Base-by-base conservation (phyloP, 257 asterid genomes). In the Lycium barbarum region DNA sequence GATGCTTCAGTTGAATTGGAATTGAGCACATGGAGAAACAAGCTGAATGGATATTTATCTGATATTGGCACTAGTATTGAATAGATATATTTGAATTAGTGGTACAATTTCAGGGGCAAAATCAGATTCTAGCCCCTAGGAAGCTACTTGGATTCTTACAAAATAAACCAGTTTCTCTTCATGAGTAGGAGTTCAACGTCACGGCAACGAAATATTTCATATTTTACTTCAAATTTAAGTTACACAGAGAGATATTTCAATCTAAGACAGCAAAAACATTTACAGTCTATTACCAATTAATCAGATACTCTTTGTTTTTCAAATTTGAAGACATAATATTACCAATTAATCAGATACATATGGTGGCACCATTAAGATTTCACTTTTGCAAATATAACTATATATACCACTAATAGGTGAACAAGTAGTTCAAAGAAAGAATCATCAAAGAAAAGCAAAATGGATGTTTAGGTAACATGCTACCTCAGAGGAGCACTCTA, bases 1-100 rank as follows among this genome's bases (percentile, higher is more conserved):
- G n/a, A 65, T 33, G 45, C n/a, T 12, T 65, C 45, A 33, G n/a
- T 65, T 65, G 72, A 65, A 65, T 65, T 26, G 72, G 72, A 65
- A 65, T 11, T 26, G 45, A 35, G 36, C 73, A 66, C 73, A 66
- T 66, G n/a, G 17, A 2, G 73, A 66, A 13, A 10, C 73, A 66
- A 66, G 73, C 5, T 66, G 73, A 66, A 11, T 35, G n/a, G 73
- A 66, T 51, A 51, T 26, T 35, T 66, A 33, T 13, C 0, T 35
- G 1, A 66, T 35, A 14, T 66, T 66, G 47, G 73, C 35, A 66
- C 47, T 65, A 61, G 9, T 26, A 26, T 26, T 26, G 33, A 26
- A 26, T 26, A 26, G 33, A 26, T 26, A 26, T 26, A 26, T 26
- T 26, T 26, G 33, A 26, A 26, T 26, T 26, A 26, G 33, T 26